Evolutionary conservation across 352 stramenopile genomes (phyloP), one percentile per base, ranked within the genome.

Genomic region (Pythium diclinum): DNA sequence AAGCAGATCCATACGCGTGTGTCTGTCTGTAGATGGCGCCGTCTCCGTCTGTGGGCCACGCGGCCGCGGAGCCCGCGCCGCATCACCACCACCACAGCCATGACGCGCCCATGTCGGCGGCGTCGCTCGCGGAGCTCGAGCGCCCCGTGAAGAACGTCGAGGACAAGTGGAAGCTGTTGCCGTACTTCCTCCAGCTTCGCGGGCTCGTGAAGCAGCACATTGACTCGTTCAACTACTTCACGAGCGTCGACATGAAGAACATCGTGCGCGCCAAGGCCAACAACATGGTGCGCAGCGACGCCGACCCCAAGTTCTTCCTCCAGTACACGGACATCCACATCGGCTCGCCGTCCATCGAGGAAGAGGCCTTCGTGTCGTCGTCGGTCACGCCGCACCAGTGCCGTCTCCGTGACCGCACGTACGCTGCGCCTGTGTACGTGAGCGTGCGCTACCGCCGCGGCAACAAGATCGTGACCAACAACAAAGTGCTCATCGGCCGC

Each of bases 201-300:
- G 91, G 91, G 0, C 80, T 97, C 56, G 90, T 97, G 32, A 97
- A 97, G 75, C 98, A 99, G 76, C 98, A 99, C 78, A 99, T 99
- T 75, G 96, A 99, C 83, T 99, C 96, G 57, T 99, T 98, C 80
- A 87, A 99, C 89, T 97, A 99, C 85, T 99, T 99, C 70, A 97
- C 99, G 19, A 94, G 94, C 67, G 89, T 98, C 0, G 97, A 99
- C 75, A 98, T 99, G 74, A 97, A 98, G 67, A 97, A 99, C 78
- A 99, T 99, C 63, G 96, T 99, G 68, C 88, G 88, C 65, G 92
- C 95, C 42, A 92, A 97, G 77, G 85, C 84, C 51, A 97, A 97
- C 72, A 86, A 91, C 68, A 88, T 92, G 62, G 88, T 98, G 36
- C 85, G 89, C 60, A 95, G 84, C 57, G 90, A 97, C 74, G 85